Base-by-base conservation (phyloP, 2,329 filamentous ascomycete genomes). In the Exserohilum rostratum region DNA sequence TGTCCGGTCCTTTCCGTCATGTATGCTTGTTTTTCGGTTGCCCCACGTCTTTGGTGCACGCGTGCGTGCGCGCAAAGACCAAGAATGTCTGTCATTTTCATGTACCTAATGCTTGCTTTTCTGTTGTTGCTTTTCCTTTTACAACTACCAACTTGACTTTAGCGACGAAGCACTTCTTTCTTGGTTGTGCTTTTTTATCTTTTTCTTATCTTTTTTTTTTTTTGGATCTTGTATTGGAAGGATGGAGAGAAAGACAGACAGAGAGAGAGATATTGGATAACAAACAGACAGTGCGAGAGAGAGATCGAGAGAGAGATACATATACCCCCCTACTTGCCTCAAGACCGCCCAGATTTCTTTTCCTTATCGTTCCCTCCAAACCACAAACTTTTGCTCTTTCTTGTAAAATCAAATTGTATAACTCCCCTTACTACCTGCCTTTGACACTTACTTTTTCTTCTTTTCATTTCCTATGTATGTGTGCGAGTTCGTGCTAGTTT, bases 81-180 rank as follows among this genome's bases (percentile, higher is more conserved):
- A 22, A 42, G 35, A 48, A 25, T 40, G 46, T 17, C 22, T 25
- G 27, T 38, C 18, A 29, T 12, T 40, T 30, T 22, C 29, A 22
- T 40, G 37, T 42, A 40, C 37, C 37, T 48, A 48, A 48, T 48
- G 46, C 46, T 48, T 48, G 46, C 33, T 47, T 20, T 13, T 13
- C 27, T 29, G 33, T n/a, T n/a, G n/a, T n/a, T n/a, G n/a, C n/a
- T n/a, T n/a, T n/a, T n/a, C n/a, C n/a, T n/a, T n/a, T n/a, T n/a
- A n/a, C n/a, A n/a, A n/a, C n/a, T n/a, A n/a, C n/a, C n/a, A n/a
- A n/a, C n/a, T n/a, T n/a, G n/a, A n/a, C n/a, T n/a, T n/a, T n/a
- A n/a, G n/a, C n/a, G n/a, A n/a, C n/a, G n/a, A n/a, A n/a, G n/a
- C n/a, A n/a, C n/a, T n/a, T n/a, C n/a, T n/a, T n/a, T n/a, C n/a